Evolutionary conservation across 2,329 filamentous ascomycete genomes (phyloP).

Genomic region (Kalmusia sp.): DNA sequence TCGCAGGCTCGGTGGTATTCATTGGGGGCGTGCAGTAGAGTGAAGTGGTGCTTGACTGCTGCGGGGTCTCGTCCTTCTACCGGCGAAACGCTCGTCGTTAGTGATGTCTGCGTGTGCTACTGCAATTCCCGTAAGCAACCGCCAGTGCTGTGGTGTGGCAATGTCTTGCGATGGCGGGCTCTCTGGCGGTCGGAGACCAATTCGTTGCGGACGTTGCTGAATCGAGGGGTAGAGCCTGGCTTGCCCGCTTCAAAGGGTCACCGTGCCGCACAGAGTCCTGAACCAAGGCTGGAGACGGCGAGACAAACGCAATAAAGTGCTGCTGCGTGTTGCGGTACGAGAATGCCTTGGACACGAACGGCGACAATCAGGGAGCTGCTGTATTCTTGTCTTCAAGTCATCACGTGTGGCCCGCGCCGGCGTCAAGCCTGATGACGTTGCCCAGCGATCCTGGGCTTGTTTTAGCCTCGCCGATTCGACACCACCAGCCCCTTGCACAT

Average conservation of each 20-base stretch:
- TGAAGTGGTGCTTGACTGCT: neutral
- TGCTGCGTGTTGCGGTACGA: neutral
- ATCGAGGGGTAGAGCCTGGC: slow-evolving; percentile 8
- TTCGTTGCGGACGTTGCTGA: slow-evolving; percentile 1
- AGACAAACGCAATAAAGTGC: neutral
- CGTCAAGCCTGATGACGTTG: slow-evolving; percentile 20
- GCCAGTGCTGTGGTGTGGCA: neutral
- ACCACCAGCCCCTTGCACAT: slow-evolving; percentile 17
- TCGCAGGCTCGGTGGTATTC: slow-evolving; percentile 28
- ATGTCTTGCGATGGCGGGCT: neutral
- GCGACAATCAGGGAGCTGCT: neutral
- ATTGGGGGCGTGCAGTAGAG: slow-evolving; percentile 20
- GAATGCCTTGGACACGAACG: neutral
- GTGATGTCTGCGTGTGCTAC: neutral
- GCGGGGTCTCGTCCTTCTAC: too few species aligned
- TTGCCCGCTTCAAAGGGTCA: slow-evolving; percentile 4
- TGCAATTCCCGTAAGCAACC: neutral
- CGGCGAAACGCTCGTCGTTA: neutral
- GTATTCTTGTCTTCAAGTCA: neutral
- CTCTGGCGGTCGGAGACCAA: neutral
- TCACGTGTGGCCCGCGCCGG: slow-evolving; percentile 16
- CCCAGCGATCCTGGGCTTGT: slow-evolving; percentile 9
- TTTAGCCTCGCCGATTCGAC: slow-evolving; percentile 17
- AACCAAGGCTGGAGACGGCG: neutral
- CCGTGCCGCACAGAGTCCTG: slow-evolving; percentile 1